A percentile compares a stretch with the other conserved stretches of the same genome.
Conservation (phyloP, 225 moss, liverwort and hornwort genomes). For the Straminergon stramineum region DNA sequence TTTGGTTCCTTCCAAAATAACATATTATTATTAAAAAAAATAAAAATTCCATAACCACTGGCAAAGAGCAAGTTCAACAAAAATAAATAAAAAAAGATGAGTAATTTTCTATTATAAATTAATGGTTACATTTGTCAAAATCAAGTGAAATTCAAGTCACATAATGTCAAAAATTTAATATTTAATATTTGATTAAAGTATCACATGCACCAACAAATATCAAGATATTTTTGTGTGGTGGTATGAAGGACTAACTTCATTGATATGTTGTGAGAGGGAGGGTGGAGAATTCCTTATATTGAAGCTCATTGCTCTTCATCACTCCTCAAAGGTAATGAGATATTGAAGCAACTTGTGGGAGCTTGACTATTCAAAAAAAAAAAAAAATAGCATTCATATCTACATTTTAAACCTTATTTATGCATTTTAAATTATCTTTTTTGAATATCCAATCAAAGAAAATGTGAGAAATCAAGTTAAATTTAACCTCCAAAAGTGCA, state of each 20-base stretch:
- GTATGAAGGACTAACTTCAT: neutral
- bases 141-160: neutral
- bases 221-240: neutral
- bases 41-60: accelerated
- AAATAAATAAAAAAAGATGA: neutral
- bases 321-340: neutral
- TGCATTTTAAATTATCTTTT: too few relatives aligned
- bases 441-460: neutral
- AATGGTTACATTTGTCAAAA: neutral
- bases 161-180: neutral
- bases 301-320: neutral
- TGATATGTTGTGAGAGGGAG: neutral
- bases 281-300: neutral
- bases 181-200: neutral
- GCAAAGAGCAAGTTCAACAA: too few relatives aligned
- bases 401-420: neutral
- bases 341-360: neutral
- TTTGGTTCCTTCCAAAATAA: accelerated
- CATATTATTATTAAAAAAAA: neutral
- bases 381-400: too few relatives aligned
- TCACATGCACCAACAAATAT: neutral
- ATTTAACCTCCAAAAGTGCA: neutral
- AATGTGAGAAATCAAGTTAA: neutral
- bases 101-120: accelerated
- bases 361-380: accelerated